Evolutionary conservation across 2,329 filamentous ascomycete genomes (phyloP).

Genomic region (Fusarium irregulare): DNA sequence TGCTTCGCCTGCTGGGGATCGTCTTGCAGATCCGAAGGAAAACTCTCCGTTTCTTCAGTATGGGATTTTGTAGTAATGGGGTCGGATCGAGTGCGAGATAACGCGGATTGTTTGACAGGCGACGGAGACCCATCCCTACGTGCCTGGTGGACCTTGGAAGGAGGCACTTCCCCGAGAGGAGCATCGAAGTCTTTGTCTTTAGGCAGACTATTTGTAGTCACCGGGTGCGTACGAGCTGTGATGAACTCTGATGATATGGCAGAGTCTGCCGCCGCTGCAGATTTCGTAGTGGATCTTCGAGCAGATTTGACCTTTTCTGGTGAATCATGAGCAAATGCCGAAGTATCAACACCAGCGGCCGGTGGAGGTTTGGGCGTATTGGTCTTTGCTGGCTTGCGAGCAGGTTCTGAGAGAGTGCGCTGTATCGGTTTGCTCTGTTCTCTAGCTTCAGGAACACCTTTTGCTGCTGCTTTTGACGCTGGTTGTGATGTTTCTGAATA

Average conservation of each 20-base stretch:
- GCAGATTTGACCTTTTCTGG: conserved; percentile 38
- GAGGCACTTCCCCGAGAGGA: conserved; percentile 56
- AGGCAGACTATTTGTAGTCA: conserved; percentile 43
- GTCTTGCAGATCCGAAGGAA: not conserved
- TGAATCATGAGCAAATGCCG: conserved; percentile 53
- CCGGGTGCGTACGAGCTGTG: conserved; percentile 55
- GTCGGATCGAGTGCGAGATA: conserved; percentile 54
- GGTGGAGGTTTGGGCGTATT: conserved; percentile 34
- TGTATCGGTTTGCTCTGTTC: conserved; percentile 30
- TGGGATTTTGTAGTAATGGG: conserved; percentile 27
- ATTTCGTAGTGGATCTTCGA: conserved; percentile 16
- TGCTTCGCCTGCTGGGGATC: conserved; percentile 17
- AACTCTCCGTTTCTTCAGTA: conserved; percentile 5
- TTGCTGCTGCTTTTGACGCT: conserved; percentile 11
- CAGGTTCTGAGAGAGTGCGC: conserved; percentile 40
- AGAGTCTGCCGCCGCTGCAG: conserved; percentile 31
- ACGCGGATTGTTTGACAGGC: conserved; percentile 44
- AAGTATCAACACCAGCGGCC: conserved; percentile 52
- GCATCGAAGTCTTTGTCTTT: conserved; percentile 43
- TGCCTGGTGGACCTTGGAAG: conserved; percentile 54
- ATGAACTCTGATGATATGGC: conserved; percentile 54
- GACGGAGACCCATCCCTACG: conserved; percentile 57
- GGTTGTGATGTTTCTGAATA: conserved; percentile 31
- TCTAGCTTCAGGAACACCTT: conserved; percentile 8
- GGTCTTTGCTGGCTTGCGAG: conserved; percentile 13